These are phyloP conservation scores for Tuber magnatum DNA, from an alignment of 495 filamentous ascomycete genomes.

Conservation along the genomic window DNA sequence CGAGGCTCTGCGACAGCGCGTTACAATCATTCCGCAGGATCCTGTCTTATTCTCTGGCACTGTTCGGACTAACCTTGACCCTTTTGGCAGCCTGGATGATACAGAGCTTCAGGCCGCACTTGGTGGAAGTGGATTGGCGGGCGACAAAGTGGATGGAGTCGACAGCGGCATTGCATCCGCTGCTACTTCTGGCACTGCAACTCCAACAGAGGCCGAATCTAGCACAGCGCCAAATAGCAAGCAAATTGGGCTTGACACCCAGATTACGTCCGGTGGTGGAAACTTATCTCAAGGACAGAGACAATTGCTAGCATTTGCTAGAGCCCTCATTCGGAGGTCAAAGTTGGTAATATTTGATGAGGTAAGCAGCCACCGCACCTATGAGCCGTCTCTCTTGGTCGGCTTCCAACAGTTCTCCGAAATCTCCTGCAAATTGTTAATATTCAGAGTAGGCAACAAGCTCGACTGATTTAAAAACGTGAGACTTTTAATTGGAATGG, in stretches of 20 bases:
- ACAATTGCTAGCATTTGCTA: conserved; percentile 33
- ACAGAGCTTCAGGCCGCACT: conserved; percentile 31
- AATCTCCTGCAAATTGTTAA: conserved; percentile 11
- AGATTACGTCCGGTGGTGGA: conserved; percentile 23
- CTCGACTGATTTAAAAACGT: conserved; percentile 35
- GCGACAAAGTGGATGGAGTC: conserved; percentile 10
- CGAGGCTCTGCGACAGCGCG: conserved; percentile 45
- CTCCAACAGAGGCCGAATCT: conserved; percentile 8
- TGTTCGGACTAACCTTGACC: conserved; percentile 49
- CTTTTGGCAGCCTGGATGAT: conserved; percentile 40
- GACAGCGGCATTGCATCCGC: conserved; percentile 3
- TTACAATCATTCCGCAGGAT: conserved; percentile 52
- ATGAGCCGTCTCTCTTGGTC: not conserved
- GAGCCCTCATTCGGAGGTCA: conserved; percentile 29
- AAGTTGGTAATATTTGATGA: conserved; percentile 37
- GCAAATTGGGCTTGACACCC: conserved; percentile 28
- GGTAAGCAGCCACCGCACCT: conserved; percentile 7
- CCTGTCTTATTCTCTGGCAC: conserved; percentile 51
- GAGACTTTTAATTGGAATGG: conserved; percentile 10
- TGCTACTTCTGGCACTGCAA: not conserved
- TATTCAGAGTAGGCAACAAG: conserved; percentile 23
- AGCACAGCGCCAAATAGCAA: conserved; percentile 15
- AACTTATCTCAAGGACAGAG: conserved; percentile 34
- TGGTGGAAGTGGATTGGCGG: conserved; percentile 24
- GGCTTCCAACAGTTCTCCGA: conserved; percentile 20